phyloP scores from a whole-genome alignment of 495 filamentous ascomycete genomes.

The Chaetomium fimeti region DNA sequence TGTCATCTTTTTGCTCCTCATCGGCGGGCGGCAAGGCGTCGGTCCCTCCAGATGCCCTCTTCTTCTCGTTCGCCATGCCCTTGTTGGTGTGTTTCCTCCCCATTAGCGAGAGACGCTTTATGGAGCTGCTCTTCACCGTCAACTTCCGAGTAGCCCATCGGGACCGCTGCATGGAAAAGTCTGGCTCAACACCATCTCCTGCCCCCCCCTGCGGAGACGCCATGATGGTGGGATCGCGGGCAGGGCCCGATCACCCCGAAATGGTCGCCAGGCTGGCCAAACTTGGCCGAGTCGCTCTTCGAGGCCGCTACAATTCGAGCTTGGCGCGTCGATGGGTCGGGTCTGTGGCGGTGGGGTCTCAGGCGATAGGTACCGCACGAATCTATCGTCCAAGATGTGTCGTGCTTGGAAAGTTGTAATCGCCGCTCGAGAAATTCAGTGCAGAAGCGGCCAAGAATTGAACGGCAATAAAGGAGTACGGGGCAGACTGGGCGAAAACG shows the following conservation, averaged over 20 bases:
- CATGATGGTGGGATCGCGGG: conserved; percentile 50
- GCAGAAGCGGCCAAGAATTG: not conserved
- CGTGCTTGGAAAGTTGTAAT: not conserved
- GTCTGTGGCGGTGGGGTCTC: not conserved
- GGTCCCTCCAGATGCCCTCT: conserved; percentile 60
- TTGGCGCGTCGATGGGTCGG: not conserved
- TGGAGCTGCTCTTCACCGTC: conserved; percentile 65
- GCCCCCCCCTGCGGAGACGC: conserved; percentile 48
- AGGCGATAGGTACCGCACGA: not conserved
- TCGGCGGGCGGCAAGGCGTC: conserved; percentile 46
- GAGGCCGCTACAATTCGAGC: conserved; percentile 25
- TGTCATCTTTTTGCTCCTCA: conserved; percentile 38
- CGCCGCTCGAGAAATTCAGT: not conserved
- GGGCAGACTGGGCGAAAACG: not conserved
- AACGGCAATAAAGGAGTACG: not conserved
- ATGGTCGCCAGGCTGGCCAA: conserved; percentile 47
- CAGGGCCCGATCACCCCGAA: conserved; percentile 51
- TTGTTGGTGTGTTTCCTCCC: conserved; percentile 69
- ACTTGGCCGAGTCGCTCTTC: conserved; percentile 35
- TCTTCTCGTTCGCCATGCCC: conserved; percentile 65
- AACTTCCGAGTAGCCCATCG: conserved; percentile 93
- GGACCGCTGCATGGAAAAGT: conserved; percentile 60
- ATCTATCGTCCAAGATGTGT: not conserved
- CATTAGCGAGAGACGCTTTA: conserved; percentile 83
- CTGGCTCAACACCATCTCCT: conserved; percentile 35